Evolutionary conservation across 352 stramenopile species (phyloP).

Genomic region (Phytophthora gonapodyides): DNA sequence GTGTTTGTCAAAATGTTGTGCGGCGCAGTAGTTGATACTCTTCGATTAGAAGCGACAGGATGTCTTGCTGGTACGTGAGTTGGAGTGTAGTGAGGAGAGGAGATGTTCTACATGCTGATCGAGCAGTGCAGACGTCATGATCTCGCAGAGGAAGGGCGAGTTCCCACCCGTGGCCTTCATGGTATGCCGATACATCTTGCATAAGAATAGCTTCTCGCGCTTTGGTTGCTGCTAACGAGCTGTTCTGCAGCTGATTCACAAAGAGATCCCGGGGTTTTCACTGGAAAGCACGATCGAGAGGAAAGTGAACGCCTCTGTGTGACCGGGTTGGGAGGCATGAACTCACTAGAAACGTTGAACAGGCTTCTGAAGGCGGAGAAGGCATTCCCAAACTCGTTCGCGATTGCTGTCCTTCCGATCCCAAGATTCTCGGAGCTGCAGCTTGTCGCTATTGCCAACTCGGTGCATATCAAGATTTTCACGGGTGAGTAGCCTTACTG

Average conservation of each 20-base stretch:
- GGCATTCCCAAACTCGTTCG: constrained; percentile 60
- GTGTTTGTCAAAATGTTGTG: not conserved
- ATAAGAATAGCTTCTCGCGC: not conserved
- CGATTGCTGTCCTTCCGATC: constrained; percentile 52
- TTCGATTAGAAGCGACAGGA: constrained; percentile 42
- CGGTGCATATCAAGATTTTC: constrained; percentile 51
- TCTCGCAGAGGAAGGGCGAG: constrained; percentile 69
- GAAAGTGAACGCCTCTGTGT: constrained; percentile 10
- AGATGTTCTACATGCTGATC: not conserved
- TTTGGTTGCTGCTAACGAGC: constrained; percentile 6
- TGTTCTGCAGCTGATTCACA: constrained; percentile 43
- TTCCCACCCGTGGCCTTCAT: constrained; percentile 77
- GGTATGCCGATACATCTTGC: constrained; percentile 25
- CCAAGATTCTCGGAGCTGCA: constrained; percentile 54
- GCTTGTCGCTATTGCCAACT: constrained; percentile 42
- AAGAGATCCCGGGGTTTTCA: constrained; percentile 38
- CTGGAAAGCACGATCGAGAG: constrained; percentile 51
- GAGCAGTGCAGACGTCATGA: constrained; percentile 63
- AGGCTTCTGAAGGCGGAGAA: constrained; percentile 65
- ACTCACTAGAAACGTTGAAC: not conserved
- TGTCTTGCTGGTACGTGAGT: constrained; percentile 53
- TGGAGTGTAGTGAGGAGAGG: not conserved
- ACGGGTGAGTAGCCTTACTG: constrained; percentile 32
- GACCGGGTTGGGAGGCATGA: too few relatives aligned
- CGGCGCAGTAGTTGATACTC: not conserved